Base-by-base conservation (phyloP, 2,329 filamentous ascomycete species). In the Neonectria sp. region DNA sequence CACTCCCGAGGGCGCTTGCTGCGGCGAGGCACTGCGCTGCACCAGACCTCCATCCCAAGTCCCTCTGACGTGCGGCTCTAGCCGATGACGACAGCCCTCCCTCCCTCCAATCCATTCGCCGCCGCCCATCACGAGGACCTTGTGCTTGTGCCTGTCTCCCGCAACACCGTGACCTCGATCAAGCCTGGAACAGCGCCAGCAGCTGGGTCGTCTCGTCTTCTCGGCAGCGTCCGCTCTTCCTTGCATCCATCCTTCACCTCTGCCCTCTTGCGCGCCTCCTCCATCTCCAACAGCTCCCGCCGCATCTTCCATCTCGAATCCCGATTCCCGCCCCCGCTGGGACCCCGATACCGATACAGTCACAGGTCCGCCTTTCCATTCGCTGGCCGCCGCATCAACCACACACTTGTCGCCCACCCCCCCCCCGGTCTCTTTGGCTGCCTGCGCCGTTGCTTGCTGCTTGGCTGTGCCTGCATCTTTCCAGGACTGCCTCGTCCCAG, bases 71-170 rank as follows among this genome's bases (percentile, higher is more conserved):
- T 76, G 69, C 71, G 68, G 69, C 68, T 71, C 74, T 73, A 73
- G 73, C 73, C 74, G 73, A 76, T 76, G 74, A 76, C 74, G 74
- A 70, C 71, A 73, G 61, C 62, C 64, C 62, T 55, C 64, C 64
- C 62, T 55, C 64, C 61, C 61, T 68, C 73, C 71, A 62, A 63
- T 71, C 71, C 70, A 73, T 63, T 73, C 71, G 64, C 65, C 56
- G 69, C 60, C 61, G 65, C 56, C 62, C 72, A 76, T 76, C 74
- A 76, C 74, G 73, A 75, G 74, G 74, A 68, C 71, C 65, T 53
- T 65, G 58, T 49, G 43, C 65, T 53, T 65, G 58, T 49, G 43
- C 45, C 27, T 35, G 65, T 60, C 60, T 65, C 68, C 70, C 63
- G 71, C 60, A 66, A 70, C 68, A 63, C 69, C 69, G 68, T 70